A percentile compares a stretch with the other conserved stretches of the same genome.
phyloP scores from a whole-genome alignment of 208 protist genomes.

The Leishmania arabica region DNA sequence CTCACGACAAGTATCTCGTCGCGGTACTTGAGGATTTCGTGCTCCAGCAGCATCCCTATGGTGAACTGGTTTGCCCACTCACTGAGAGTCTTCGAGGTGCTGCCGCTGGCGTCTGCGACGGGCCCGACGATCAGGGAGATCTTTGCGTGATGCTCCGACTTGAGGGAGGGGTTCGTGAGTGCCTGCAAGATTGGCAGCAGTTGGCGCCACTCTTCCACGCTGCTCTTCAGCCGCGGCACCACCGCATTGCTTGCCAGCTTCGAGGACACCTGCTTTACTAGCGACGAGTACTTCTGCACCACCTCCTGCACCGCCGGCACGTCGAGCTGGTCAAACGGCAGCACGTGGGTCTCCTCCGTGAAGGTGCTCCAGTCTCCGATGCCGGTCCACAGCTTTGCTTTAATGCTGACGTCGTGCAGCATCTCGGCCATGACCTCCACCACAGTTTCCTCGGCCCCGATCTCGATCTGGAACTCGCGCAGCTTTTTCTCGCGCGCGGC shows the following conservation, averaged over 20 bases:
- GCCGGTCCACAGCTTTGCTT: slow-evolving; percentile 84
- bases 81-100: slow-evolving; percentile 53
- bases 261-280: slow-evolving; percentile 91
- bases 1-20: slow-evolving; percentile 94
- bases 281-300: slow-evolving; percentile 84
- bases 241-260: slow-evolving; percentile 85
- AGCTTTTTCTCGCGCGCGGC: slow-evolving; percentile 88
- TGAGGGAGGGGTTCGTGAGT: slow-evolving; percentile 94
- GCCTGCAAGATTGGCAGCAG: slow-evolving; percentile 92
- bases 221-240: slow-evolving; percentile 77
- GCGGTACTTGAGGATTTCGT: slow-evolving; percentile 85
- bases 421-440: slow-evolving; percentile 92
- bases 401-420: slow-evolving; percentile 92
- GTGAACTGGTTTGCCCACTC: slow-evolving; percentile 87
- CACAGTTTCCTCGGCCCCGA: slow-evolving; percentile 89
- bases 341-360: slow-evolving; percentile 51
- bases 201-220: slow-evolving; percentile 94
- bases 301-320: slow-evolving; percentile 72
- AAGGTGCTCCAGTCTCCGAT: slow-evolving; percentile 88
- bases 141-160: slow-evolving; percentile 79
- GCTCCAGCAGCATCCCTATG: slow-evolving; percentile 87
- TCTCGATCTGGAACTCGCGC: slow-evolving; percentile 86
- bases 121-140: slow-evolving; percentile 79
- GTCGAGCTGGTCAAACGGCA: slow-evolving; percentile 83
- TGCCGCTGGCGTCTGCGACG: slow-evolving; percentile 60